Base-by-base conservation (phyloP, 2,329 filamentous ascomycete species). In the Tolypocladium sp. region DNA sequence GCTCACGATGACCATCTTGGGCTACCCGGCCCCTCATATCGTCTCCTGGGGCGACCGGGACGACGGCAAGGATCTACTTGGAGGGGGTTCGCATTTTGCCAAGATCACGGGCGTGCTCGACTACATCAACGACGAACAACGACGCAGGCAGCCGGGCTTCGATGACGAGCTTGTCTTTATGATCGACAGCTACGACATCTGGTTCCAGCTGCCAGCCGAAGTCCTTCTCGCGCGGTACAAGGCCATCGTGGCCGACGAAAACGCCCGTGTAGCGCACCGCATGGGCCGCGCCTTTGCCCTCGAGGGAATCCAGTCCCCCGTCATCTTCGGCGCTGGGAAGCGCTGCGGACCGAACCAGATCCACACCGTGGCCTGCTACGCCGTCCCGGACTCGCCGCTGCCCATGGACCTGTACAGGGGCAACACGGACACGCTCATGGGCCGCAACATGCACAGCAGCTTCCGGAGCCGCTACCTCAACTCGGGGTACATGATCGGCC, bases 201-300 rank as follows among this genome's bases (percentile, higher is more conserved):
- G 70, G 70, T 72, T 72, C 41, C 70, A 72, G 62, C 65, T 72
- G 1, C 69, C 69, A 2, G 35, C 61, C 35, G 66, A 70, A 33
- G 60, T 64, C 4, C 63, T 71, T 7, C 37, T 70, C 8, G 58
- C 60, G 13, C 67, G 69, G 6, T 71, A 69, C 59, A 49, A 66
- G 17, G 62, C 60, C 40, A 60, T 69, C n/a, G 49, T 65, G 37
- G 63, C 61, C 10, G 59, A 65, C 20, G 68, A 67, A 17, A 64
- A 65, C 59, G 59, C 61, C 25, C 63, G 67, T 0, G 59, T 70
- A 2, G 60, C 58, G 5, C 63, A 63, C 0, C 61, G 64, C 54
- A 63, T 70, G 62, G 68, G 68, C 35, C 60, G 61, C 20, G 68
- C 68, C 8, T 65, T 59, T 38, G 27, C 53, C 22, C 33, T 33